phyloP scores from a whole-genome alignment of 208 protist genomes.

The Crithidia sp. region DNA sequence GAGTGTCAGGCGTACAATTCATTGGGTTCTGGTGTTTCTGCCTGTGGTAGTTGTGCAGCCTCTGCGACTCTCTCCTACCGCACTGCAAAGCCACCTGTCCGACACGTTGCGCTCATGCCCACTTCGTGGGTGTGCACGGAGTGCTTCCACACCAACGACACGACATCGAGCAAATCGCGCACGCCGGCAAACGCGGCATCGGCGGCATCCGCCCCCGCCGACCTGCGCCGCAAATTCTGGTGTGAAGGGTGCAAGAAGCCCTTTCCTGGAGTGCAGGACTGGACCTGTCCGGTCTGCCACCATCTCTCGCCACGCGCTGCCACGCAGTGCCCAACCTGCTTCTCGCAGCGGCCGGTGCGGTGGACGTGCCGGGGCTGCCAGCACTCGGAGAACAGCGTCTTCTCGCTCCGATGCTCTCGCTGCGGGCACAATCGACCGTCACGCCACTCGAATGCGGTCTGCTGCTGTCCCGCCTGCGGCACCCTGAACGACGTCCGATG shows the following conservation, averaged over 20 bases:
- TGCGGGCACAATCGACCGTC: conserved; percentile 38
- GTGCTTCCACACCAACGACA: conserved; percentile 43
- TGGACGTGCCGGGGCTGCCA: conserved; percentile 69
- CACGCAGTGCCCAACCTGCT: conserved; percentile 71
- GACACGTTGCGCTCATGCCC: conserved; percentile 75
- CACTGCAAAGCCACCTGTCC: conserved; percentile 46
- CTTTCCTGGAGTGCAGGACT: conserved; percentile 71
- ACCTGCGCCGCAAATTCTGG: conserved; percentile 55
- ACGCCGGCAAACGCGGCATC: background rate
- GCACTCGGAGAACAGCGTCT: conserved; percentile 49
- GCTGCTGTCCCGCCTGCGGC: conserved; percentile 50
- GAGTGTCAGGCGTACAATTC: conserved; percentile 67
- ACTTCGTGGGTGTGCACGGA: conserved; percentile 57
- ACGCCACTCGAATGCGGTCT: conserved; percentile 42
- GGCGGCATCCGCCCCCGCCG: background rate
- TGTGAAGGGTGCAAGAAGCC: conserved; percentile 48
- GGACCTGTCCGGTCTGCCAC: conserved; percentile 74
- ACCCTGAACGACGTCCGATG: conserved; percentile 77
- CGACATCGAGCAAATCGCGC: background rate
- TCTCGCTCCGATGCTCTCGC: conserved; percentile 37
- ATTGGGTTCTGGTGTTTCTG: conserved; percentile 15
- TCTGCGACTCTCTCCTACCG: conserved; percentile 49
- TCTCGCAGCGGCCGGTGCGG: conserved; percentile 37
- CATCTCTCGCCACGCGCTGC: conserved; percentile 65
- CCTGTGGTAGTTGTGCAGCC: conserved; percentile 55